Evolutionary conservation across 108 stramenopile genomes (phyloP), one percentile per base, ranked within the genome.

Genomic region (Cyclotella kingstonii): DNA sequence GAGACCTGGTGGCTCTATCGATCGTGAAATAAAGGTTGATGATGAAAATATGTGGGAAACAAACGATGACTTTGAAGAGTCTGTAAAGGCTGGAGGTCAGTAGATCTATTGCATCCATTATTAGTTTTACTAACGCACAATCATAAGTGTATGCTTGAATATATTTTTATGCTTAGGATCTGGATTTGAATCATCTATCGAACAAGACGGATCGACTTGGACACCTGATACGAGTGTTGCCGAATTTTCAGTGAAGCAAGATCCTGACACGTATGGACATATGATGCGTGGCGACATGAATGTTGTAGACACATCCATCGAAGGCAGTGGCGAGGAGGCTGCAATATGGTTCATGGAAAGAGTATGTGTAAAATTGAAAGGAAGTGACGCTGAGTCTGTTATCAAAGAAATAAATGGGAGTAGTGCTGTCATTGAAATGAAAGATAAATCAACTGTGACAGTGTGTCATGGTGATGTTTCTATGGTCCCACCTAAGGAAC

Each of bases 281-380:
- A 51, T n/a, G n/a, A n/a, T 71, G 75, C 70, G 59, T 29, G 47
- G 39, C 18, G 68, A 70, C 25, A 44, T 74, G 45, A 79, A 76
- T 46, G 78, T 65, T 25, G 70, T 86, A 38, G 80, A 56, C 33
- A 60, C 68, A 7, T 58, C 71, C 23, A 66, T 73, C 33, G 72
- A 73, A 38, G 83, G 71, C 10, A 81, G 70, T 55, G 77, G 67
- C 22, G 83, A 84, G 34, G 85, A 90, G 56, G 82, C 87, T 28
- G 80, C 86, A 12, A 87, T 87, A 45, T 95, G 94, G 94, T 95
- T 90, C 53, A 92, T 95, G 89, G 94, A 95, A 58, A 82, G 91
- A 30, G 94, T 95, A 22, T 92, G 85, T 70, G 84, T 95, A 29
- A 79, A 85, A 58, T 43, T 86, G 34, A 90, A 90, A 54, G 49